Percentiles rank a stretch among this genome's conserved stretches.
Evolutionary conservation across 2,329 filamentous ascomycete species (phyloP).

Genomic region (Cephalotrichum gorgonifer): DNA sequence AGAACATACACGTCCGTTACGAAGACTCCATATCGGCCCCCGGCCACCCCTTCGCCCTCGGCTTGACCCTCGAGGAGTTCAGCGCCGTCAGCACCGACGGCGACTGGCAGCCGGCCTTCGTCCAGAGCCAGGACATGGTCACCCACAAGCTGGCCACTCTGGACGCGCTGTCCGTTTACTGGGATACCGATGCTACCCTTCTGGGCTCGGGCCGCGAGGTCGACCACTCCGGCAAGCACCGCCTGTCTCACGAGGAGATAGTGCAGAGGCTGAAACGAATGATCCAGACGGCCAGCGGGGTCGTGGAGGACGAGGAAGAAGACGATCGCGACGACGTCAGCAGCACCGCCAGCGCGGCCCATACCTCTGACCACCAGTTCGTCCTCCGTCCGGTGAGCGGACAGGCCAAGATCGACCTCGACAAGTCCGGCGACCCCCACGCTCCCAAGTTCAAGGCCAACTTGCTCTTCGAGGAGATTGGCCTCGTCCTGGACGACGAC

Average conservation of each 20-base stretch:
- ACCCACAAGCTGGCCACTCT: slow-evolving; percentile 93
- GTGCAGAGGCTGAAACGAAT: slow-evolving; percentile 66
- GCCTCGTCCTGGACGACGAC: slow-evolving; percentile 92
- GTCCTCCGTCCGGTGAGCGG: slow-evolving; percentile 94
- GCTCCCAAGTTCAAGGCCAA: slow-evolving; percentile 82
- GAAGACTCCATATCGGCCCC: slow-evolving; percentile 95
- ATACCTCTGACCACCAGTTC: slow-evolving; percentile 61
- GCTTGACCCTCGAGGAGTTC: slow-evolving; percentile 88
- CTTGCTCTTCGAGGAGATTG: slow-evolving; percentile 91
- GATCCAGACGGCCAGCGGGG: slow-evolving; percentile 46
- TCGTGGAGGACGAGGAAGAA: slow-evolving; percentile 39
- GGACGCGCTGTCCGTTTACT: slow-evolving; percentile 86
- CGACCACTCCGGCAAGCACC: slow-evolving; percentile 41
- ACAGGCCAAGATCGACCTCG: slow-evolving; percentile 85
- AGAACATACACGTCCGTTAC: slow-evolving; percentile 97
- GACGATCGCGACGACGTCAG: slow-evolving; percentile 20
- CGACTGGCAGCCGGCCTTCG: slow-evolving; percentile 92
- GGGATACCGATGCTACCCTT: slow-evolving; percentile 88
- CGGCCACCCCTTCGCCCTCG: slow-evolving; percentile 88
- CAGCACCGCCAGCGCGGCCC: neutral
- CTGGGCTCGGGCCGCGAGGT: slow-evolving; percentile 73
- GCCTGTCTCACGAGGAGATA: slow-evolving; percentile 64
- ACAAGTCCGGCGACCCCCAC: slow-evolving; percentile 77
- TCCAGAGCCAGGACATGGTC: slow-evolving; percentile 70
- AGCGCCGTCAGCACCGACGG: slow-evolving; percentile 94